Evolutionary conservation across 2,329 filamentous ascomycete species (phyloP).

Genomic region (Cladosporium sp.): DNA sequence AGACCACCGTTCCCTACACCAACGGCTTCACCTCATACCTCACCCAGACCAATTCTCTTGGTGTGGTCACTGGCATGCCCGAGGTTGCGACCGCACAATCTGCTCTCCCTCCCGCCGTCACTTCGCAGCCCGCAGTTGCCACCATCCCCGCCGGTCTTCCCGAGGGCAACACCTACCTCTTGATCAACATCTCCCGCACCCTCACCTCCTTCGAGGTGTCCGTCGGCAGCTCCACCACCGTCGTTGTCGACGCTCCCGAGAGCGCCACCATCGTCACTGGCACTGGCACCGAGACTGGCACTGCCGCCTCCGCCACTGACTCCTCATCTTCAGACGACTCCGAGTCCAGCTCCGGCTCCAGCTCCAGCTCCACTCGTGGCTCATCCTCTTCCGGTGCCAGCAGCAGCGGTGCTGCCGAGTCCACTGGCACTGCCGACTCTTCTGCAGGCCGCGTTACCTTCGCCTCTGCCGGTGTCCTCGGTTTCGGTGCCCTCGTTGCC

Average conservation of each 20-base stretch:
- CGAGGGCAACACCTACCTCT: conserved; percentile 34
- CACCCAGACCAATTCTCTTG: conserved; percentile 50
- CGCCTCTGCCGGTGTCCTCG: conserved; percentile 37
- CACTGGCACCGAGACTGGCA: conserved; percentile 21
- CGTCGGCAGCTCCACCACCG: conserved; percentile 35
- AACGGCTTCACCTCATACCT: conserved; percentile 49
- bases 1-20: conserved; percentile 36
- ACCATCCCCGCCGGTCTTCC: conserved; percentile 47
- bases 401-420: conserved; percentile 20
- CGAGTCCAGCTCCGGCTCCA: background rate
- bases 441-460: conserved; percentile 33
- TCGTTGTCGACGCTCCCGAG: conserved; percentile 30
- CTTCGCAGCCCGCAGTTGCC: conserved; percentile 40
- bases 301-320: conserved; percentile 21
- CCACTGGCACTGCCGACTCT: conserved; percentile 23
- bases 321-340: conserved; percentile 18
- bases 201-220: conserved; percentile 35
- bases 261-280: conserved; percentile 25
- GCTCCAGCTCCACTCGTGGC: conserved; percentile 10
- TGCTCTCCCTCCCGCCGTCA: conserved; percentile 37
- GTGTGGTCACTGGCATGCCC: conserved; percentile 53
- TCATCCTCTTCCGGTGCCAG: conserved; percentile 27
- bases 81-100: conserved; percentile 44
- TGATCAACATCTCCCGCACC: conserved; percentile 32
- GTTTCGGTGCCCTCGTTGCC: conserved; percentile 40